Evolutionary conservation across 2,329 filamentous ascomycete species (phyloP).

Genomic region (Penicillium sp.): DNA sequence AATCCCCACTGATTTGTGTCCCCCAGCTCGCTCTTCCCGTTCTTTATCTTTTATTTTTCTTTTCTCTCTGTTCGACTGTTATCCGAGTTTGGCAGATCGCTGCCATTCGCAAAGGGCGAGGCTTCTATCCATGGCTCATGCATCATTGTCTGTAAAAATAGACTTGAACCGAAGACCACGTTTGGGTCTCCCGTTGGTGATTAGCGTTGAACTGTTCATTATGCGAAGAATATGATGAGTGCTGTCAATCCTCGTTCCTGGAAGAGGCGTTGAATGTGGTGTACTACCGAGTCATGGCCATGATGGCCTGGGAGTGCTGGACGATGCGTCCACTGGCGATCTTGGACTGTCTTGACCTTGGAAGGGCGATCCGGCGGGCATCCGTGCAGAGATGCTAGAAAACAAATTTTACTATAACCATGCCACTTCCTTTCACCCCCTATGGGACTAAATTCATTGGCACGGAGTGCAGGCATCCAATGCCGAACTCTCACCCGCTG

Average conservation of each 20-base stretch:
- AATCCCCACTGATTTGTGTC: slow-evolving; percentile 3
- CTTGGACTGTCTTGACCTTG: background rate
- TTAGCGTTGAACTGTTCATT: slow-evolving; percentile 37
- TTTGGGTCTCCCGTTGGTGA: slow-evolving; percentile 33
- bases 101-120: slow-evolving; percentile 9
- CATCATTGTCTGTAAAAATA: slow-evolving; percentile 41
- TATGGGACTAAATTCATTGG: background rate
- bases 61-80: slow-evolving; percentile 11
- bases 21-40: slow-evolving; percentile 12
- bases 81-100: slow-evolving; percentile 15
- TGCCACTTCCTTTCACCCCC: background rate
- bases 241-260: slow-evolving; percentile 9
- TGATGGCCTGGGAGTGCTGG: too few species aligned
- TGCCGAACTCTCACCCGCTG: too few species aligned
- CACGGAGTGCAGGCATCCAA: background rate
- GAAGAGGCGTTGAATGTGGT: too few species aligned
- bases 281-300: too few species aligned
- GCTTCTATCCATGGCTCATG: slow-evolving; percentile 18
- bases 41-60: slow-evolving; percentile 14
- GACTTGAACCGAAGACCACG: slow-evolving; percentile 30
- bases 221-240: slow-evolving; percentile 36
- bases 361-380: background rate
- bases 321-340: background rate
- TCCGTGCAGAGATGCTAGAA: too few species aligned
- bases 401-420: too few species aligned